These are phyloP conservation scores for Cutaneotrichosporon spelunceum DNA, from an alignment of 1,284 basidiomycete species.

Conservation along the genomic window DNA sequence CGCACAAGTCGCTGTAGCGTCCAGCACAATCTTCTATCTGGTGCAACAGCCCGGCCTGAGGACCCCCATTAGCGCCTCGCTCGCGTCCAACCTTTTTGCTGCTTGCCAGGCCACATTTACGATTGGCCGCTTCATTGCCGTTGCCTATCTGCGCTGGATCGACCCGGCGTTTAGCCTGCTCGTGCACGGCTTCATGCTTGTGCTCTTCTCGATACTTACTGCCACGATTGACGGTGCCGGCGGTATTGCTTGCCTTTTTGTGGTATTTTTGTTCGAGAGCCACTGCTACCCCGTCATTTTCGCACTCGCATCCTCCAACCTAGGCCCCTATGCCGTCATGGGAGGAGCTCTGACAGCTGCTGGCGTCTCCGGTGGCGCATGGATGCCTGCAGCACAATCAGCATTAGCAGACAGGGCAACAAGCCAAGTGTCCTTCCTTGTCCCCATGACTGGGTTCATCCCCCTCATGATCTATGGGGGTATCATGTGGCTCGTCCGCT, in stretches of 20 bases:
- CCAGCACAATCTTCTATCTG: slow-evolving; percentile 36
- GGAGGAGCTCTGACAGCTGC: slow-evolving; percentile 35
- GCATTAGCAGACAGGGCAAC: slow-evolving; percentile 25
- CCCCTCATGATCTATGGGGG: slow-evolving; percentile 29
- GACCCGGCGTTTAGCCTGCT: slow-evolving; percentile 39
- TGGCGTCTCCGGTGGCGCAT: slow-evolving; percentile 36
- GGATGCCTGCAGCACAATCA: slow-evolving; percentile 31
- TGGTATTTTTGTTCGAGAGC: slow-evolving; percentile 39
- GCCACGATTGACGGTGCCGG: slow-evolving; percentile 28
- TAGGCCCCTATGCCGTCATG: slow-evolving; percentile 35
- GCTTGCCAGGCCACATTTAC: slow-evolving; percentile 42
- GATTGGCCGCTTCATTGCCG: slow-evolving; percentile 39
- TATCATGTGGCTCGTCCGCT: slow-evolving; percentile 29
- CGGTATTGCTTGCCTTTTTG: slow-evolving; percentile 38
- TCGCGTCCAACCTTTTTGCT: slow-evolving; percentile 38
- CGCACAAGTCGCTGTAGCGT: slow-evolving; percentile 39
- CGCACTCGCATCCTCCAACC: slow-evolving; percentile 33
- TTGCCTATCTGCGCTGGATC: slow-evolving; percentile 33
- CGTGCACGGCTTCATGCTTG: slow-evolving; percentile 29
- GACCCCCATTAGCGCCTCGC: slow-evolving; percentile 20
- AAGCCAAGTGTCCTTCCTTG: slow-evolving; percentile 30
- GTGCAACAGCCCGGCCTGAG: slow-evolving; percentile 29
- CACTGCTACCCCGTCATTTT: slow-evolving; percentile 42
- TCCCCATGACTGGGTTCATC: slow-evolving; percentile 28
- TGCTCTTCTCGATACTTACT: slow-evolving; percentile 37